phyloP scores from a whole-genome alignment of 78 protist genomes.

The Acrasis kona region DNA sequence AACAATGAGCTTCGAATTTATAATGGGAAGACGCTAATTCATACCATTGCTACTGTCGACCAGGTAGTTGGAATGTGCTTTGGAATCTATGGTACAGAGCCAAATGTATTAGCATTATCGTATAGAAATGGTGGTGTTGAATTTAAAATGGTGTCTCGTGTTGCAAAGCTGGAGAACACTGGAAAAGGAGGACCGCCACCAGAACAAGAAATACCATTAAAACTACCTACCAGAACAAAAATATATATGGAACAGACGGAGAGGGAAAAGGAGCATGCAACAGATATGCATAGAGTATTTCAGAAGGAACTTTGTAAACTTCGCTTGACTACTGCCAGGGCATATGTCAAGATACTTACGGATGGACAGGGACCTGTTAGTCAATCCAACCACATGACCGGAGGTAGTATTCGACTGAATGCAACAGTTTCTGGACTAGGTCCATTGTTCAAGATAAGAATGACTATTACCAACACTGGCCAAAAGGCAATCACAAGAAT shows the following conservation, averaged over 20 bases:
- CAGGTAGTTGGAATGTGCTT: slow-evolving; percentile 23
- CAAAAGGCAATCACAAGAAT: neutral
- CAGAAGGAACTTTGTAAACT: slow-evolving; percentile 57
- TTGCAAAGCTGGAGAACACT: neutral
- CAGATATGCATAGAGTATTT: slow-evolving; percentile 47
- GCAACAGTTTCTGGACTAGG: slow-evolving; percentile 54
- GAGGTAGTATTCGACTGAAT: slow-evolving; percentile 8
- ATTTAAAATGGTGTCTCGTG: slow-evolving; percentile 29
- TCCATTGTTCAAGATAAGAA: slow-evolving; percentile 19
- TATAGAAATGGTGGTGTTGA: slow-evolving; percentile 18
- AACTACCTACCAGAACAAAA: slow-evolving; percentile 48
- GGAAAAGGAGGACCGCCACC: slow-evolving; percentile 39
- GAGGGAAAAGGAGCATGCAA: slow-evolving; percentile 39
- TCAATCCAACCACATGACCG: no score
- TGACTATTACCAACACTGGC: slow-evolving; percentile 20
- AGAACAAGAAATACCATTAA: slow-evolving; percentile 51
- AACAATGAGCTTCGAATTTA: slow-evolving; percentile 43
- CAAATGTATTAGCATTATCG: slow-evolving; percentile 1
- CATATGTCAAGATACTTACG: slow-evolving; percentile 51
- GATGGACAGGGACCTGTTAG: slow-evolving; percentile 33
- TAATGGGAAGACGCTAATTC: slow-evolving; percentile 19
- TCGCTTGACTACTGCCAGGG: slow-evolving; percentile 46
- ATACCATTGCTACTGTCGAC: neutral
- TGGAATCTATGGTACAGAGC: slow-evolving; percentile 54
- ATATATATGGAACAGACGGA: slow-evolving; percentile 65